Evolutionary conservation across 768 basidiomycete species (phyloP).

Genomic region (Boletus pseudo-olivaceus): DNA sequence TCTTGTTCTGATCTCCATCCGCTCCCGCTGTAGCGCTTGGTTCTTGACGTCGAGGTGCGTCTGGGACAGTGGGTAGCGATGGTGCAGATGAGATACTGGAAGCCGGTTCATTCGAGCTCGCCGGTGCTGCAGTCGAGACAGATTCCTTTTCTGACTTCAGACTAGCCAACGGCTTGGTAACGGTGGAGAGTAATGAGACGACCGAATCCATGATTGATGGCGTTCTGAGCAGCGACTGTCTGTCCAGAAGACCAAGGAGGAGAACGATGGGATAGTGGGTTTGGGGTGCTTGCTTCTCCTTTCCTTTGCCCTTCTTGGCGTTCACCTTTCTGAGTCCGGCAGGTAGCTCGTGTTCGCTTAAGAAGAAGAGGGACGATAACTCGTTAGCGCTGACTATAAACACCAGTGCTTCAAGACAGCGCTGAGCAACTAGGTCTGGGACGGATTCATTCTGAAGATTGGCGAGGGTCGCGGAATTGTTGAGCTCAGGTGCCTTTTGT

Average conservation of each 20-base stretch:
- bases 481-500: constrained; percentile 59
- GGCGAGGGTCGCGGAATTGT: constrained; percentile 46
- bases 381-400: constrained; percentile 87
- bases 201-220: constrained; percentile 92
- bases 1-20: constrained; percentile 23
- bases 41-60: constrained; percentile 14
- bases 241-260: constrained; percentile 82
- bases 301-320: constrained; percentile 91
- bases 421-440: constrained; percentile 90
- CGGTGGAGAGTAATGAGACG: constrained; percentile 79
- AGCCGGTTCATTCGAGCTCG: constrained; percentile 14
- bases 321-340: constrained; percentile 64
- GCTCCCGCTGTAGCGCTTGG: constrained; percentile 10
- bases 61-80: constrained; percentile 1
- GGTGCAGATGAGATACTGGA: constrained; percentile 4
- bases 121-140: constrained; percentile 18
- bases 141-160: constrained; percentile 50
- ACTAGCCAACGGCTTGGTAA: constrained; percentile 77
- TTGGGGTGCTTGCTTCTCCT: constrained; percentile 79
- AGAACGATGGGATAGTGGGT: constrained; percentile 91
- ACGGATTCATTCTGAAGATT: constrained; percentile 71
- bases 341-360: constrained; percentile 91
- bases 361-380: constrained; percentile 84
- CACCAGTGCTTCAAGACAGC: constrained; percentile 87
- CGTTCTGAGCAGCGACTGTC: constrained; percentile 79